Conservation (phyloP, 208 protist species). For the Herpetomonas muscarum region DNA sequence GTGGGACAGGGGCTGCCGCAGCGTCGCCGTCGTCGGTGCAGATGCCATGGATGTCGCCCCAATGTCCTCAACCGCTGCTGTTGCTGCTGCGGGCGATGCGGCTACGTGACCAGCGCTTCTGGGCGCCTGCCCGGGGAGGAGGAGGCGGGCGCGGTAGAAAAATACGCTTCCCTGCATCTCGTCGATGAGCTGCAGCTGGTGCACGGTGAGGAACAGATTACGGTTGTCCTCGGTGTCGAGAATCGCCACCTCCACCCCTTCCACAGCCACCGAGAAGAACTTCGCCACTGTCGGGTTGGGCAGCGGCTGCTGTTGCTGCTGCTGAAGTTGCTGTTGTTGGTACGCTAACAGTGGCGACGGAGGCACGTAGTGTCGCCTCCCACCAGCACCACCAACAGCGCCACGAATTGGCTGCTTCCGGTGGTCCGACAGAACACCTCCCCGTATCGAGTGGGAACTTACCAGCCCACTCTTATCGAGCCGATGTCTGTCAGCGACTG, state of each 20-base stretch:
- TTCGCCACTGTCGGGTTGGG: conserved; percentile 1
- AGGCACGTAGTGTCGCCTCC: neutral
- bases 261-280: conserved; percentile 42
- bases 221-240: conserved; percentile 48
- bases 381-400: neutral
- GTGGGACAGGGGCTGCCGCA: too few relatives aligned
- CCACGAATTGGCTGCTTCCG: neutral
- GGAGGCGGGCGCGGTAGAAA: conserved; percentile 48
- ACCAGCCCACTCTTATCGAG: too few relatives aligned
- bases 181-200: conserved; percentile 66
- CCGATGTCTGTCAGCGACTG: too few relatives aligned
- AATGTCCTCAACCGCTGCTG: neutral
- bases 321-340: neutral
- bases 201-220: conserved; percentile 39
- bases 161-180: conserved; percentile 32
- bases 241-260: conserved; percentile 42
- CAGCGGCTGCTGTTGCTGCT: neutral
- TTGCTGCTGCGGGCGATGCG: neutral
- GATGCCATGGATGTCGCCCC: too few relatives aligned
- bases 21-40: neutral
- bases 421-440: too few relatives aligned
- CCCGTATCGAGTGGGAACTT: neutral
- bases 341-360: too few relatives aligned
- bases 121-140: conserved; percentile 8
- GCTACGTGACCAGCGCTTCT: neutral